Conservation (phyloP, 768 basidiomycete genomes). For the Termitomyces sp. region DNA sequence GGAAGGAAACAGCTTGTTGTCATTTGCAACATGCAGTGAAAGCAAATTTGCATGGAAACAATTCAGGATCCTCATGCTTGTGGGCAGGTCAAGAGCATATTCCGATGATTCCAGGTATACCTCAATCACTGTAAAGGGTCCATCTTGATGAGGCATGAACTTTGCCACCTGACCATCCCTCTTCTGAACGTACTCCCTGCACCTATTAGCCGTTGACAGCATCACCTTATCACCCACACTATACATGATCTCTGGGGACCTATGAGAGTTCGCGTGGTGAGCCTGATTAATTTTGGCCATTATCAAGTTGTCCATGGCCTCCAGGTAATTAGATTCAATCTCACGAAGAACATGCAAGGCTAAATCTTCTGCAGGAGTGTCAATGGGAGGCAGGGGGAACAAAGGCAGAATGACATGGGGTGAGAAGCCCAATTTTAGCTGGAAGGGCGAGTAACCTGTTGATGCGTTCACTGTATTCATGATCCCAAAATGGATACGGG, state of each 20-base stretch:
- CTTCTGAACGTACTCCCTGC: slow-evolving; percentile 20
- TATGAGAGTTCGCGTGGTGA: neutral
- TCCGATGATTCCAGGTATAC: slow-evolving; percentile 17
- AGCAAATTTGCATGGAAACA: no score
- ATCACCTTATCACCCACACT: slow-evolving; percentile 20
- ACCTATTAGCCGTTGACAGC: slow-evolving; percentile 20
- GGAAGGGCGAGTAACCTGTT: no score
- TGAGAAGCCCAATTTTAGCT: no score
- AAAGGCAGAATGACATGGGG: no score
- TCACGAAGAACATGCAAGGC: no score
- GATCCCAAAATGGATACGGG: no score
- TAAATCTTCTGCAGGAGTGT: no score
- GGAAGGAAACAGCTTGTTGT: no score
- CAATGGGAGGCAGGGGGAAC: no score
- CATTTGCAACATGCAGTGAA: no score
- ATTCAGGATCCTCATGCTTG: no score
- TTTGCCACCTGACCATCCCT: slow-evolving; percentile 22
- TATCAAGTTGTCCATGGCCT: neutral
- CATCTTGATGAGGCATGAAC: slow-evolving; percentile 32
- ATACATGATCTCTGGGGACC: neutral
- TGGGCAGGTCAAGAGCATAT: slow-evolving; percentile 16
- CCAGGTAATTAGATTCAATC: neutral
- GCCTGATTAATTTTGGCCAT: neutral
- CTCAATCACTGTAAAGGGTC: slow-evolving; percentile 18
- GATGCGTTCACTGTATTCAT: no score